A percentile compares a stretch with the other conserved stretches of the same genome.
These are phyloP conservation scores for Sungouiella thailandica DNA, from an alignment of 805 yeast genomes.

Conservation along the genomic window DNA sequence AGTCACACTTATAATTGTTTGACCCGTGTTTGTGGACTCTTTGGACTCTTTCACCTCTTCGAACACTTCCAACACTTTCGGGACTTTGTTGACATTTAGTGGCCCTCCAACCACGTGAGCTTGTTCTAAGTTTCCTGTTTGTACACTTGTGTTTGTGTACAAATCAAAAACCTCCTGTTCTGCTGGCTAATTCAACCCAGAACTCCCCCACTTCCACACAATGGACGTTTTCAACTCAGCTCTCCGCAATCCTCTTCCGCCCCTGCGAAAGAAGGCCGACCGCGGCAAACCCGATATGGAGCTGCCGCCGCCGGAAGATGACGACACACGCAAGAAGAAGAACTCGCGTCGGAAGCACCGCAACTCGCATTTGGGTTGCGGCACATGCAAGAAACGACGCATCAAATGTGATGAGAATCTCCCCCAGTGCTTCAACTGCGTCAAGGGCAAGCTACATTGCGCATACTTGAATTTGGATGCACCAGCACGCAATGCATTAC, in stretches of 20 bases:
- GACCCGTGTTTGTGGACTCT: too few relatives aligned
- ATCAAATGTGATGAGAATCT: conserved; percentile 62
- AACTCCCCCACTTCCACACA: too few relatives aligned
- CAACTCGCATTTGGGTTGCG: conserved; percentile 73
- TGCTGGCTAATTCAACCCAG: too few relatives aligned
- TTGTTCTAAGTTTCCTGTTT: too few relatives aligned
- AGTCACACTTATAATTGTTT: too few relatives aligned
- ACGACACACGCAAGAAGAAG: conserved; percentile 22
- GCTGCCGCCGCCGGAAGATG: conserved; percentile 8
- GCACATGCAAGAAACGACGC: conserved; percentile 57
- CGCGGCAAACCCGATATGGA: conserved; percentile 8
- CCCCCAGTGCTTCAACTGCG: conserved; percentile 56
- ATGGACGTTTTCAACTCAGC: conserved; percentile 26
- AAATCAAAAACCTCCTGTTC: too few relatives aligned
- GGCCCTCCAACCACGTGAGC: too few relatives aligned
- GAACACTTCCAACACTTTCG: too few relatives aligned
- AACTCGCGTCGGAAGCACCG: conserved; percentile 55
- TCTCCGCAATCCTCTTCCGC: conserved; percentile 34
- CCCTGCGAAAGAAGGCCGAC: conserved; percentile 20
- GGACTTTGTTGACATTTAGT: too few relatives aligned
- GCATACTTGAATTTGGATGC: conserved; percentile 46
- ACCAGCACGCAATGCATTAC: conserved; percentile 44
- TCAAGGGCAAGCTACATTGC: conserved; percentile 43
- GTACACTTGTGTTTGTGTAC: too few relatives aligned
- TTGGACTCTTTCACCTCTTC: too few relatives aligned